phyloP scores from a whole-genome alignment of 192 early-diverging fungal species.

The Lunasporangiospora selenospora region DNA sequence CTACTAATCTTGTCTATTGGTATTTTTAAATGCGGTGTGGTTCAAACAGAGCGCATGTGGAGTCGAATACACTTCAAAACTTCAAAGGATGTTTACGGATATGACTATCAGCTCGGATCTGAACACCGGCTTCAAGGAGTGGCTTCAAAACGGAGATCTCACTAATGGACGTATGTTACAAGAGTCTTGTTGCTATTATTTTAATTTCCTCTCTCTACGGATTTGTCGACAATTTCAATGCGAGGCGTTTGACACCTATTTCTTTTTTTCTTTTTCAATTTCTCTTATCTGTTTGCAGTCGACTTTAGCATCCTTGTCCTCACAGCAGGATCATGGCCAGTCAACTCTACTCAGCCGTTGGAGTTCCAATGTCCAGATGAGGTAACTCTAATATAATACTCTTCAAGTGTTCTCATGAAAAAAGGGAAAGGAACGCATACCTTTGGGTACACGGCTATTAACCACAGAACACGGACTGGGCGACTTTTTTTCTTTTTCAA shows the following conservation, averaged over 20 bases:
- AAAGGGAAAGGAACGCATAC: too few species aligned
- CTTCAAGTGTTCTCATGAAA: background rate
- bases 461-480: background rate
- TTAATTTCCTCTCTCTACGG: too few species aligned
- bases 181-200: too few species aligned
- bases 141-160: slow-evolving; percentile 44
- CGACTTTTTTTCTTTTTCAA: background rate
- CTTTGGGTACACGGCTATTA: too few species aligned
- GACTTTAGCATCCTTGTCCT: slow-evolving; percentile 79
- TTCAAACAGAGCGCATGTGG: slow-evolving; percentile 73
- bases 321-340: slow-evolving; percentile 85
- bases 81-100: slow-evolving; percentile 91
- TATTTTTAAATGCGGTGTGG: background rate
- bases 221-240: too few species aligned
- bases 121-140: slow-evolving; percentile 58
- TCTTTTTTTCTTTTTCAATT: background rate
- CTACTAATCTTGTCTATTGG: background rate
- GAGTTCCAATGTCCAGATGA: slow-evolving; percentile 86
- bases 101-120: slow-evolving; percentile 78
- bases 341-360: slow-evolving; percentile 68
- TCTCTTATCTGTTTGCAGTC: slow-evolving; percentile 32
- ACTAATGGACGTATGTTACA: slow-evolving; percentile 61
- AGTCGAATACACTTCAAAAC: slow-evolving; percentile 83
- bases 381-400: slow-evolving; percentile 57
- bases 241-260: background rate